These are phyloP conservation scores for Flagelloscypha sp. DNA, from an alignment of 768 basidiomycete genomes.

Conservation along the genomic window DNA sequence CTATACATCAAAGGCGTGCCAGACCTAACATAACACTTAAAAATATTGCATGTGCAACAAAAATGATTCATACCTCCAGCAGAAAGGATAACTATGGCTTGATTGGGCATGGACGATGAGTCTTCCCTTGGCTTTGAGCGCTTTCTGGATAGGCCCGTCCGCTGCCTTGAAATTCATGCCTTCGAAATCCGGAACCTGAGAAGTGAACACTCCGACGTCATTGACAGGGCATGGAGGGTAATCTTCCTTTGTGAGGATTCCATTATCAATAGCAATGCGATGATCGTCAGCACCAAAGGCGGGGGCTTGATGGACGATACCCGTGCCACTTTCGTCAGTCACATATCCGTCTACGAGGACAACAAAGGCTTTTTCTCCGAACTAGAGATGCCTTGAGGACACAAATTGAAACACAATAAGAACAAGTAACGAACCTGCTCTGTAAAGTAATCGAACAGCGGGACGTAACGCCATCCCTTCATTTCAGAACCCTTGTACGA, in stretches of 20 bases:
- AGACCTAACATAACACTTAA: constrained; percentile 45
- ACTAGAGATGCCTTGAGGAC: constrained; percentile 52
- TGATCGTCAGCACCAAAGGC: constrained; percentile 99
- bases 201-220: constrained; percentile 80
- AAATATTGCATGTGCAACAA: not conserved
- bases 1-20: constrained; percentile 94
- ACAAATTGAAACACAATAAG: not conserved
- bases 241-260: constrained; percentile 77
- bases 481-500: constrained; percentile 86
- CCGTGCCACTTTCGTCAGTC: constrained; percentile 87
- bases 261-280: constrained; percentile 79
- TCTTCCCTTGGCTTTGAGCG: constrained; percentile 78
- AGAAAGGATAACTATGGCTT: constrained; percentile 92
- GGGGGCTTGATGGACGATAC: constrained; percentile 98
- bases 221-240: constrained; percentile 96
- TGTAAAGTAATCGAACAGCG: constrained; percentile 94
- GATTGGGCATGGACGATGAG: constrained; percentile 82
- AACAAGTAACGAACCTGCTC: constrained; percentile 58
- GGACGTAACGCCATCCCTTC: constrained; percentile 93
- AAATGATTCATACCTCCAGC: constrained; percentile 66
- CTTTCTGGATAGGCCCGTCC: constrained; percentile 90
- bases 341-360: constrained; percentile 91
- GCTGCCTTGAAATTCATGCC: constrained; percentile 91
- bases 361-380: constrained; percentile 82
- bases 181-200: constrained; percentile 81